Evolutionary conservation across 148 eudicot species (phyloP).

Genomic region (Rhododendron ferrugineum): DNA sequence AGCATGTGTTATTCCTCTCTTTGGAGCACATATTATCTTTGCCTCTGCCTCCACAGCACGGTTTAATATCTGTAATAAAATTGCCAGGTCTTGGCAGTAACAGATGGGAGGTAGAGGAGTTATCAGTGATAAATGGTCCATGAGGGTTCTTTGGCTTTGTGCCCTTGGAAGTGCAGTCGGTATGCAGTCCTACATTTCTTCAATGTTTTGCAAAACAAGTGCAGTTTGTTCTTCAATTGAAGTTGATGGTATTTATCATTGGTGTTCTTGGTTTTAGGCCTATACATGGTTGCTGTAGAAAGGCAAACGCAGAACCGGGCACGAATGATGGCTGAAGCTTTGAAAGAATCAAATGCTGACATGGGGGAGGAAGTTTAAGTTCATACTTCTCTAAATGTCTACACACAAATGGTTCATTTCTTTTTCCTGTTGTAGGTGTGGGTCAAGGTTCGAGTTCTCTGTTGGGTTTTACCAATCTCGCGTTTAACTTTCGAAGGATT

Average conservation of each 20-base stretch:
- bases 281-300: slow-evolving; percentile 77
- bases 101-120: slow-evolving; percentile 61
- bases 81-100: slow-evolving; percentile 8
- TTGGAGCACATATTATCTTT: background rate
- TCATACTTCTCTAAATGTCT: background rate
- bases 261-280: slow-evolving; percentile 28
- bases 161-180: slow-evolving; percentile 85
- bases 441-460: background rate
- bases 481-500: background rate
- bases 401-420: background rate
- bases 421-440: background rate
- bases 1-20: background rate
- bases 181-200: slow-evolving; percentile 15
- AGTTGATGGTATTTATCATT: background rate
- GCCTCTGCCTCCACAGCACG: background rate
- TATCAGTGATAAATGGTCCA: slow-evolving; percentile 82
- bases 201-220: background rate
- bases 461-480: background rate
- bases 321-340: slow-evolving; percentile 45
- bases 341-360: slow-evolving; percentile 25
- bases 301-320: slow-evolving; percentile 62
- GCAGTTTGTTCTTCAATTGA: background rate
- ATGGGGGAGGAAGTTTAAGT: slow-evolving; percentile 16
- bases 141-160: slow-evolving; percentile 71
- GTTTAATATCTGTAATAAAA: background rate